Conservation (phyloP, 257 asterid genomes). For the Marsdenia floribunda region DNA sequence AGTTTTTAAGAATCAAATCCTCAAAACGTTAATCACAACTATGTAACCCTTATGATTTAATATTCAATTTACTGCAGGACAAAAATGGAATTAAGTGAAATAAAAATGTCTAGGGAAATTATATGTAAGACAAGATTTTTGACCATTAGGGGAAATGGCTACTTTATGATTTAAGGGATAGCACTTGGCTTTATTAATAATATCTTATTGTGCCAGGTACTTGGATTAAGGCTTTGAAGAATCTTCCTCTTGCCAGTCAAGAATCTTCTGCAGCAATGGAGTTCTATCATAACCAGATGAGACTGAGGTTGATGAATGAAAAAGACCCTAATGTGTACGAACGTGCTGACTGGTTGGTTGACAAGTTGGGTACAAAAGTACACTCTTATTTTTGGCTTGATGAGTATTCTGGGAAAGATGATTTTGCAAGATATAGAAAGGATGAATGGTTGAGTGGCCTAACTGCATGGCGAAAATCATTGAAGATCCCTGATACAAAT, state of each 20-base stretch:
- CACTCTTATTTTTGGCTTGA: slow-evolving; percentile 95
- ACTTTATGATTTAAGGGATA: not conserved
- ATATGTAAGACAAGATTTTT: not conserved
- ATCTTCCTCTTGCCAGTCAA: slow-evolving; percentile 80
- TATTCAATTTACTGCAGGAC: not conserved
- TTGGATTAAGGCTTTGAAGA: slow-evolving; percentile 58
- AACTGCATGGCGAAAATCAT: slow-evolving; percentile 78
- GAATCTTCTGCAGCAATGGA: slow-evolving; percentile 87
- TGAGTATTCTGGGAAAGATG: slow-evolving; percentile 74
- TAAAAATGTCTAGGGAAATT: not conserved
- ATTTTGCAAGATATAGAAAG: slow-evolving; percentile 77
- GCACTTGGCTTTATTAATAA: not conserved
- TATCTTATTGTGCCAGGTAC: slow-evolving; percentile 35
- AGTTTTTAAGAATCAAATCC: not conserved
- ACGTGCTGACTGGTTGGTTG: slow-evolving; percentile 85
- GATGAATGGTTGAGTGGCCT: slow-evolving; percentile 85
- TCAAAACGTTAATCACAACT: not conserved
- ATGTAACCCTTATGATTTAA: not conserved
- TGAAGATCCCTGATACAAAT: slow-evolving; percentile 59
- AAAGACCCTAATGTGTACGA: slow-evolving; percentile 50
- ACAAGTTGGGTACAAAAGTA: slow-evolving; percentile 74
- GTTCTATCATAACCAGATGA: slow-evolving; percentile 79
- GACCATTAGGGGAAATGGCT: not conserved
- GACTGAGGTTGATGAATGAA: slow-evolving; percentile 66
- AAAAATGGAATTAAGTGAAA: not conserved